A percentile compares a stretch with the other conserved stretches of the same genome.
Conservation (phyloP, 352 stramenopile genomes). For the Globisporangium paroecandrum region DNA sequence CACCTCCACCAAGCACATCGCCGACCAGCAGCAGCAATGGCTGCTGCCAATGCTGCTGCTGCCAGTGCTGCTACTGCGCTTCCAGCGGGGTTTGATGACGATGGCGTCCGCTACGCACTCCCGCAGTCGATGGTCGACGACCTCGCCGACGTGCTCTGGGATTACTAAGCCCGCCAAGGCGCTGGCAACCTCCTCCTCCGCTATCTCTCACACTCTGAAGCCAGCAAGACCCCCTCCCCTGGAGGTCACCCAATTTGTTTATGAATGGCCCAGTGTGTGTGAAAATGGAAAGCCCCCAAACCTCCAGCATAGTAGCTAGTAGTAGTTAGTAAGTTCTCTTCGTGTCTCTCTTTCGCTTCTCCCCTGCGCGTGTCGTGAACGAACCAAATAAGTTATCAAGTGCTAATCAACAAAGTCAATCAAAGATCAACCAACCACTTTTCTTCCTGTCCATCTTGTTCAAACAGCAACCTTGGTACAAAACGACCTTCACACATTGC, state of each 20-base stretch:
- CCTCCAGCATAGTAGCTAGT: neutral
- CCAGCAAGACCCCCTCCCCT: neutral
- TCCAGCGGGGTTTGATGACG: conserved; percentile 1
- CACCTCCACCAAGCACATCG: neutral
- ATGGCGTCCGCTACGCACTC: conserved; percentile 10
- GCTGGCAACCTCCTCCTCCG: neutral
- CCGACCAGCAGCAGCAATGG: neutral
- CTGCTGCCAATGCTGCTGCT: neutral
- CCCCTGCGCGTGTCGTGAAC: neutral
- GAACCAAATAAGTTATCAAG: conserved; percentile 7
- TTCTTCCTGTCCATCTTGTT: neutral
- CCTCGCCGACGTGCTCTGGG: conserved; percentile 18
- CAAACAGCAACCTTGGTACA: too few species aligned
- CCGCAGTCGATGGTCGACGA: conserved; percentile 18
- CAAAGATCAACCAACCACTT: neutral
- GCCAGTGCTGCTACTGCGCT: too few species aligned
- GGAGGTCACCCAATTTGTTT: neutral
- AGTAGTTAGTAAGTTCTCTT: neutral
- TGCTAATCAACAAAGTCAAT: neutral
- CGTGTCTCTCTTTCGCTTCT: neutral
- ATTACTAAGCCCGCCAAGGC: neutral
- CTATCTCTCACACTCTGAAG: neutral
- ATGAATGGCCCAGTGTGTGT: conserved; percentile 8
- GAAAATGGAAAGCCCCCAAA: neutral
- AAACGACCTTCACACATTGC: too few species aligned